Conservation (phyloP, 23 red algal species). For the Gracilaria gracilis region DNA sequence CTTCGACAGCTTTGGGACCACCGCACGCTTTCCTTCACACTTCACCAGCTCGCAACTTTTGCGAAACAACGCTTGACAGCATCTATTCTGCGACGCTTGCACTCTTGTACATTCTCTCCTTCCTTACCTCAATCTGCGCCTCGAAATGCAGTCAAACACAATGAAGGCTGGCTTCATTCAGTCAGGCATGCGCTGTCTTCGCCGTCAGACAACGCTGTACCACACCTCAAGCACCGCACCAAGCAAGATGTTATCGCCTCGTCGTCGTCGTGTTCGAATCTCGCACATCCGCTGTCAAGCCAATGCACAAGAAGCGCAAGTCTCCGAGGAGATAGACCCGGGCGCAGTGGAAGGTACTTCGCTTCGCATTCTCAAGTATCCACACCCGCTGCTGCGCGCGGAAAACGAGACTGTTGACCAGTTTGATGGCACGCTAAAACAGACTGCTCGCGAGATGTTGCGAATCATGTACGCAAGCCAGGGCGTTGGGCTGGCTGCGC, state of each 20-base stretch:
- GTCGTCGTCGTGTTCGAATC: conserved; percentile 8
- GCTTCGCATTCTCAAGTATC: conserved; percentile 88
- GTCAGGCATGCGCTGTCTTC: background rate
- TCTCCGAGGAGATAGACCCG: conserved; percentile 68
- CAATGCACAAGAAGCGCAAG: conserved; percentile 5
- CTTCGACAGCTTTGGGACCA: too few species aligned
- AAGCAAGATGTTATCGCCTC: background rate
- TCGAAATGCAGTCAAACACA: background rate
- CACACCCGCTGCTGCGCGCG: conserved; percentile 80
- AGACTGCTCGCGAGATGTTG: conserved; percentile 88
- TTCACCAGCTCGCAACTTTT: too few species aligned
- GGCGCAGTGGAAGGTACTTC: conserved; percentile 68
- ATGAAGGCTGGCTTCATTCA: conserved; percentile 11
- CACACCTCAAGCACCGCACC: background rate
- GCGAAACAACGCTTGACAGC: too few species aligned
- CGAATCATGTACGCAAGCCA: conserved; percentile 89
- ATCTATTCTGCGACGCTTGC: too few species aligned
- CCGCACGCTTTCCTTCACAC: too few species aligned
- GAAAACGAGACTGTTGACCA: conserved; percentile 68
- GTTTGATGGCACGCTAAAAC: conserved; percentile 63
- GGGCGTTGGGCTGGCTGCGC: conserved; percentile 95
- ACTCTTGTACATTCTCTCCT: background rate
- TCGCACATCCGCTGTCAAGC: conserved; percentile 12
- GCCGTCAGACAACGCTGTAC: background rate
- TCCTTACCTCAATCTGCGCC: background rate